Conservation (phyloP, 768 basidiomycete genomes). For the Termitomyces sp. region DNA sequence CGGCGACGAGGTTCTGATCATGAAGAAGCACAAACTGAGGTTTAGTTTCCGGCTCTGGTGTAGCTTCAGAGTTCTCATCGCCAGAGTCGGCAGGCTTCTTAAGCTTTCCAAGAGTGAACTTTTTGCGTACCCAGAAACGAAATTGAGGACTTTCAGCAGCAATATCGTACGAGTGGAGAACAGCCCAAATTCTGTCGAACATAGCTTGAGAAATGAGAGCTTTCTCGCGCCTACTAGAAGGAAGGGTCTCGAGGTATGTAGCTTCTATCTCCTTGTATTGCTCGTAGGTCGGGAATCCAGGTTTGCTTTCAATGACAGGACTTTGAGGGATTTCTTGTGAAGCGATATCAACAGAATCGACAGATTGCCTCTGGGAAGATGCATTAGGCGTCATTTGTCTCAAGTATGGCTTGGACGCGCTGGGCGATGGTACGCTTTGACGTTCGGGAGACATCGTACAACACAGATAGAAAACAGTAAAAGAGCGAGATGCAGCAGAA, state of each 20-base stretch:
- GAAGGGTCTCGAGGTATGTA: conserved; percentile 53
- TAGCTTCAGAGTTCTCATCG: background rate
- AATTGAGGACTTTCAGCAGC: conserved; percentile 58
- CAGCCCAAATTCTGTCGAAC: conserved; percentile 71
- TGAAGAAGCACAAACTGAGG: conserved; percentile 51
- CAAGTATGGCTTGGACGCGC: conserved; percentile 29
- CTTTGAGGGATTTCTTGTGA: conserved; percentile 4
- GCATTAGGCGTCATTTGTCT: conserved; percentile 16
- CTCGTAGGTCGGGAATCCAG: conserved; percentile 57
- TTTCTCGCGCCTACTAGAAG: conserved; percentile 51
- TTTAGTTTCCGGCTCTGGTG: background rate
- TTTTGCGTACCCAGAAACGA: conserved; percentile 80
- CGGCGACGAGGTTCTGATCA: conserved; percentile 67
- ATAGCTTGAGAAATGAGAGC: conserved; percentile 66
- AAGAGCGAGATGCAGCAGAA: background rate
- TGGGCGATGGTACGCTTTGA: conserved; percentile 17
- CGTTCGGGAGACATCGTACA: conserved; percentile 28
- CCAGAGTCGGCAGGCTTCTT: conserved; percentile 15
- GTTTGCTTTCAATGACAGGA: conserved; percentile 11
- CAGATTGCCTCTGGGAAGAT: conserved; percentile 3
- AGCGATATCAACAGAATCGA: conserved; percentile 5
- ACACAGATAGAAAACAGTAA: background rate
- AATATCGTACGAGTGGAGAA: conserved; percentile 47
- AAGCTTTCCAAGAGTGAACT: conserved; percentile 51
- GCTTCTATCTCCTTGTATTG: conserved; percentile 56